These are phyloP conservation scores for Eutrema yunnanense DNA, from an alignment of 345 rosid species.

Conservation along the genomic window DNA sequence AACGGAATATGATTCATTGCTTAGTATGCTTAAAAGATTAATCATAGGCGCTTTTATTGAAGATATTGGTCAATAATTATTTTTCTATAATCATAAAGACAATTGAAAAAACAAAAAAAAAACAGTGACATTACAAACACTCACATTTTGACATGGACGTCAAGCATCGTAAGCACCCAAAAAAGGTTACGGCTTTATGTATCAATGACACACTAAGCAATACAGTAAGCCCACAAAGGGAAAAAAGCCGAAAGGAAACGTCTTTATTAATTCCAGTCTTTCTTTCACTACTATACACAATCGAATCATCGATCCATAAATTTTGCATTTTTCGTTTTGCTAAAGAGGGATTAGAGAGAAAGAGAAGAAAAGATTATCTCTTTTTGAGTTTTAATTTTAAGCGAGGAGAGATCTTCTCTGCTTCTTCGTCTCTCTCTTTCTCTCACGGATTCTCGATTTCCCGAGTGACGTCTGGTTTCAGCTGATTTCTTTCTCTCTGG, in stretches of 20 bases:
- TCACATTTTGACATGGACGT: conserved; percentile 13
- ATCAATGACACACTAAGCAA: neutral
- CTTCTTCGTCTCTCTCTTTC: conserved; percentile 22
- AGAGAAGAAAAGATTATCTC: conserved; percentile 20
- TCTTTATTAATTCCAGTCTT: conserved; percentile 8
- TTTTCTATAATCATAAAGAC: neutral
- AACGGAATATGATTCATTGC: neutral
- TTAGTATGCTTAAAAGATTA: neutral
- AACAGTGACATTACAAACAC: neutral
- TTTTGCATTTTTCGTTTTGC: neutral
- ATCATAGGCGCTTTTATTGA: conserved; percentile 9
- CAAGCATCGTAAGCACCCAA: conserved; percentile 6
- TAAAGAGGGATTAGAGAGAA: conserved; percentile 9
- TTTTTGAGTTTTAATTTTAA: neutral
- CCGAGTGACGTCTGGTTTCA: conserved; percentile 28
- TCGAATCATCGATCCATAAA: conserved; percentile 16
- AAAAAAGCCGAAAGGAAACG: neutral
- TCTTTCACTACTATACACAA: neutral
- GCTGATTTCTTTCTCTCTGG: conserved; percentile 14
- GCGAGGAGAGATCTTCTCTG: conserved; percentile 16
- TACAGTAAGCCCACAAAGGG: conserved; percentile 6
- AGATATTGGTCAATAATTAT: neutral
- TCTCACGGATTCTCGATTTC: conserved; percentile 10
- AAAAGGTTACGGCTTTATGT: conserved; percentile 17
- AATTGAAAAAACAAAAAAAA: neutral